Base-by-base conservation (phyloP, 306 rosid species). In the Abrus precatorius region DNA sequence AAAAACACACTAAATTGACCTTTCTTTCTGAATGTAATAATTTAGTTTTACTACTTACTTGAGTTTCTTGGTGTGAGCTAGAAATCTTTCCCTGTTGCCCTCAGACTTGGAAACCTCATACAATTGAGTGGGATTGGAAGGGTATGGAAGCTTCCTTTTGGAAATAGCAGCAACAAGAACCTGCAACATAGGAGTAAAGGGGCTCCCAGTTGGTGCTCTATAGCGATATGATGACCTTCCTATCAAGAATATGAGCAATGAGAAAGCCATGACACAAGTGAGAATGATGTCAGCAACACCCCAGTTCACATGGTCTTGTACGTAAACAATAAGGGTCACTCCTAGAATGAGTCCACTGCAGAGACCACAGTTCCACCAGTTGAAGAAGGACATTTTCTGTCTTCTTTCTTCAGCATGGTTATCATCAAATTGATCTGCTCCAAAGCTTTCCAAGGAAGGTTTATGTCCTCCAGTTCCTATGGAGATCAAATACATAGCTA, bases 341-440 rank as follows among this genome's bases (percentile, higher is more conserved):
- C 99, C 99, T n/a, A 91, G 72, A 6, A 95, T 44, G 56, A 95
- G 76, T 6, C 99, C 99, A 38, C 86, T 79, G 32, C 99, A 95
- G 7, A 95, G 92, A 3, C 89, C 98, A 85, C 85, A 85, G 70
- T 82, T 95, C 99, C 99, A 95, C 99, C 99, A 95, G 9, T 95
- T 95, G 90, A 95, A 95, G 77, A 75, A 95, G 2, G 99, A 91
- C 99, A 95, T 89, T 85, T 93, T 95, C 54, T 90, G 92, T 40
- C 77, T 90, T 33, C 98, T 86, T 71, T 95, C 99, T 41, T 79
- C 63, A 0, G 33, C 38, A 76, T 95, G 84, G 0, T 90, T 85
- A 34, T 91, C 99, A 14, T 95, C 98, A 55, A 95, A 95, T 55
- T 95, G 99, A 79, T 95, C 99, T 4, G 97, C 99, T 40, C 98